Percentiles rank a stretch among this genome's conserved stretches.
Evolutionary conservation across 345 rosid genomes (phyloP).

Genomic region (Lenwebbia sp.): DNA sequence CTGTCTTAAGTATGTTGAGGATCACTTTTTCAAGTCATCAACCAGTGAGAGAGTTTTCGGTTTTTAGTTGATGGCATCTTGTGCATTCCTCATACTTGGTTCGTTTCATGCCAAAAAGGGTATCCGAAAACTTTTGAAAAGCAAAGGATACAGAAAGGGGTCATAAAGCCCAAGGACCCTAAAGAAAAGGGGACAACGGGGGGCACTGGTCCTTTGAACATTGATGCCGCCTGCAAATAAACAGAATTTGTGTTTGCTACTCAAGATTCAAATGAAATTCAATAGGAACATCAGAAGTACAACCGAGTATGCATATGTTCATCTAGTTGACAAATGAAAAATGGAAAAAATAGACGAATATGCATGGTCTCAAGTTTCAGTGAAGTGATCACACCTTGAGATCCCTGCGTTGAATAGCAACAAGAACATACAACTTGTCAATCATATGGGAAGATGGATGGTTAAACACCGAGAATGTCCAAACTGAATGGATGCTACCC

Average conservation of each 20-base stretch:
- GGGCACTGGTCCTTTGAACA: slow-evolving; percentile 99
- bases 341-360: background rate
- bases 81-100: background rate
- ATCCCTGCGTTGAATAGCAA: background rate
- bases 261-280: background rate
- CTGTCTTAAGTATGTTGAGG: slow-evolving; percentile 58
- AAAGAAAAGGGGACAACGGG: slow-evolving; percentile 90
- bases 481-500: background rate
- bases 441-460: background rate
- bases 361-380: background rate
- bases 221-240: slow-evolving; percentile 82
- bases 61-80: background rate
- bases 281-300: background rate
- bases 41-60: background rate
- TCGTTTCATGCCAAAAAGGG: background rate
- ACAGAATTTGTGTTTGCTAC: background rate
- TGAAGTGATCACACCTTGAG: background rate
- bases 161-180: slow-evolving; percentile 99
- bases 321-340: background rate
- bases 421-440: background rate
- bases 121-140: background rate
- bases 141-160: slow-evolving; percentile 91
- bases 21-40: background rate
- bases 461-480: background rate
- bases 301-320: background rate